These are phyloP conservation scores for Scenedesmus sp. DNA, from an alignment of 163 green algal genomes.

Conservation along the genomic window DNA sequence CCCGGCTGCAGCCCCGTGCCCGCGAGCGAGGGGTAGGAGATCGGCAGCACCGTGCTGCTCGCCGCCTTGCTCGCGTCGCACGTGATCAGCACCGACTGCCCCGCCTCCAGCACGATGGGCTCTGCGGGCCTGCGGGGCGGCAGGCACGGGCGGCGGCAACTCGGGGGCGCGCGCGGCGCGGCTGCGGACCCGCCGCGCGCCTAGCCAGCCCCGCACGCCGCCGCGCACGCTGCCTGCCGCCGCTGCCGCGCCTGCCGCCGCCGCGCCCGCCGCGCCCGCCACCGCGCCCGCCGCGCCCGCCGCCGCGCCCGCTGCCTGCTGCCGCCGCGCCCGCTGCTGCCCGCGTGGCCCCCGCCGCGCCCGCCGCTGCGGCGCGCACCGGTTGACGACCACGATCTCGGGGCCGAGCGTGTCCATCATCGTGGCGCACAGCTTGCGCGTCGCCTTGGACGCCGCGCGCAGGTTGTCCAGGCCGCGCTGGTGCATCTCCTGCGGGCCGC, in stretches of 20 bases:
- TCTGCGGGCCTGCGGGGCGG: slow-evolving; percentile 45
- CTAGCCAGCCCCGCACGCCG: too few relatives aligned
- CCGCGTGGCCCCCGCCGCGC: background rate
- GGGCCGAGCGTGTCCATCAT: slow-evolving; percentile 55
- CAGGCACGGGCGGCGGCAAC: too few relatives aligned
- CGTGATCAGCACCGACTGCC: slow-evolving; percentile 58
- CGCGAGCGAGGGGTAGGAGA: slow-evolving; percentile 52
- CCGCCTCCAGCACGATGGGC: slow-evolving; percentile 59
- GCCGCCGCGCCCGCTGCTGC: background rate
- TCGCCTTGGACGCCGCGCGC: slow-evolving; percentile 46
- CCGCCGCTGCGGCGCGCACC: slow-evolving; percentile 28
- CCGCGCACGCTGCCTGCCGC: too few relatives aligned
- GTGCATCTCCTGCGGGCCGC: slow-evolving; percentile 69
- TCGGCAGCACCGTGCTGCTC: slow-evolving; percentile 52
- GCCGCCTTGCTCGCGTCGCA: slow-evolving; percentile 49
- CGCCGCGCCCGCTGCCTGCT: too few relatives aligned
- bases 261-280: too few relatives aligned
- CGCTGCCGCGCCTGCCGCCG: too few relatives aligned
- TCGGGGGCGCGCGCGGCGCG: too few relatives aligned
- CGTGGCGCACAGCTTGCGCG: slow-evolving; percentile 52
- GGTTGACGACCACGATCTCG: slow-evolving; percentile 58
- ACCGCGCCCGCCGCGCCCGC: too few relatives aligned
- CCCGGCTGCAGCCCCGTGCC: slow-evolving; percentile 46
- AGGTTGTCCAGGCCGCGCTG: slow-evolving; percentile 77
- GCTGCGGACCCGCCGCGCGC: too few relatives aligned